phyloP scores from a whole-genome alignment of 148 eudicot genomes.

The Silene conica region DNA sequence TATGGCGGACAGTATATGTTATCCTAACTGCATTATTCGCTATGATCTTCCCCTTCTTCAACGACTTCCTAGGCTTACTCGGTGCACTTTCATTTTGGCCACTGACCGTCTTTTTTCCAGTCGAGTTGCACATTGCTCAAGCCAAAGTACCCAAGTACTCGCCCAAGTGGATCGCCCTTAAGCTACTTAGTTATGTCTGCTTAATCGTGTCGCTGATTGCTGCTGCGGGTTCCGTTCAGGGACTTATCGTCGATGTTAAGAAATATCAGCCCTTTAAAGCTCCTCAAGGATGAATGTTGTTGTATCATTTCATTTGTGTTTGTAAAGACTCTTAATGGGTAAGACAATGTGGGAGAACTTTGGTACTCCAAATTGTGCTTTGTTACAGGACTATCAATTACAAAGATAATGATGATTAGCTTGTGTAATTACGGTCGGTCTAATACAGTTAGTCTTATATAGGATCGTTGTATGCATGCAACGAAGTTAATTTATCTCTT shows the following conservation, averaged over 20 bases:
- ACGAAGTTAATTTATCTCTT: no score
- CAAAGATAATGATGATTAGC: no score
- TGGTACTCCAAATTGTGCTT: no score
- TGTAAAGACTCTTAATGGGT: no score
- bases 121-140: constrained; percentile 74
- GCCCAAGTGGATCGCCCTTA: constrained; percentile 54
- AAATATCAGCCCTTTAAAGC: constrained; percentile 52
- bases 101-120: constrained; percentile 67
- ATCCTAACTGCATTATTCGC: constrained; percentile 56
- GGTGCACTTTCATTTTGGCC: constrained; percentile 83
- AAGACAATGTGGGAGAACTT: background rate
- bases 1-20: constrained; percentile 76
- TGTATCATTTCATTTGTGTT: background rate
- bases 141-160: constrained; percentile 55
- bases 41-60: constrained; percentile 91
- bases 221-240: constrained; percentile 67
- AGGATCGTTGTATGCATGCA: no score
- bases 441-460: no score
- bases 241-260: constrained; percentile 41
- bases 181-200: constrained; percentile 51
- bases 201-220: constrained; percentile 64
- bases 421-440: no score
- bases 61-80: constrained; percentile 66
- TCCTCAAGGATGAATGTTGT: constrained; percentile 10
- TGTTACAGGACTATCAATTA: no score